Conservation (phyloP, 2,329 filamentous ascomycete species). For the Sarocladium oryzae region DNA sequence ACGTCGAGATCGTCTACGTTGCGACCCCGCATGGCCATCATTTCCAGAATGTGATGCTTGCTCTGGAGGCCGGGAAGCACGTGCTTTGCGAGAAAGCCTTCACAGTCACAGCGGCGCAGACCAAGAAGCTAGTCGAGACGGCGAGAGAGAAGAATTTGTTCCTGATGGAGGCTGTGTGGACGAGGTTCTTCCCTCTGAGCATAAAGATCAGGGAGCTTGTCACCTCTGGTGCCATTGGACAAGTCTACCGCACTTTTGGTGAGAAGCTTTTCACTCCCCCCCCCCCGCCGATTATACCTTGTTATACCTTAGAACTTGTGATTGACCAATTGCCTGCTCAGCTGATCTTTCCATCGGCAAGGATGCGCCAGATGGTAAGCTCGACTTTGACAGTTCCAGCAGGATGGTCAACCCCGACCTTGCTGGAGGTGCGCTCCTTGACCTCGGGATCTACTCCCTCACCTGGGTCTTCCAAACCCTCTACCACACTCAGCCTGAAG, state of each 20-base stretch:
- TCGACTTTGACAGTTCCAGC: conserved; percentile 54
- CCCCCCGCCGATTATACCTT: background rate
- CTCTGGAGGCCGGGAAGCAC: conserved; percentile 75
- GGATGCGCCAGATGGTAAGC: conserved; percentile 48
- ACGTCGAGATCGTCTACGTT: conserved; percentile 82
- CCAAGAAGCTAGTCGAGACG: conserved; percentile 63
- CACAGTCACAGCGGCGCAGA: conserved; percentile 74
- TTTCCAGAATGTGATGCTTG: conserved; percentile 86
- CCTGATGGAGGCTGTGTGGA: conserved; percentile 88
- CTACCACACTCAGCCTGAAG: conserved; percentile 69
- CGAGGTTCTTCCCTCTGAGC: conserved; percentile 78
- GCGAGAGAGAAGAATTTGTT: conserved; percentile 68
- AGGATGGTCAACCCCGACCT: conserved; percentile 79
- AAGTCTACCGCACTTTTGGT: conserved; percentile 54
- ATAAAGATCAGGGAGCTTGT: conserved; percentile 65
- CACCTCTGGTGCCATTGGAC: conserved; percentile 46
- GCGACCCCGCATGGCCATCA: conserved; percentile 90
- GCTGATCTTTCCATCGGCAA: conserved; percentile 57
- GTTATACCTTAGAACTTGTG: background rate
- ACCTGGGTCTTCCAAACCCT: conserved; percentile 89
- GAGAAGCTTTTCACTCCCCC: too few species aligned
- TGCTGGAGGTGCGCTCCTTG: conserved; percentile 75
- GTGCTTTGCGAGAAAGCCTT: conserved; percentile 90
- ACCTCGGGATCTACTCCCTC: conserved; percentile 81
- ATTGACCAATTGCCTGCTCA: conserved; percentile 17